Evolutionary conservation across 2,329 filamentous ascomycete genomes (phyloP), one percentile per base, ranked within the genome.

Genomic region (Diaporthe ilicicola): DNA sequence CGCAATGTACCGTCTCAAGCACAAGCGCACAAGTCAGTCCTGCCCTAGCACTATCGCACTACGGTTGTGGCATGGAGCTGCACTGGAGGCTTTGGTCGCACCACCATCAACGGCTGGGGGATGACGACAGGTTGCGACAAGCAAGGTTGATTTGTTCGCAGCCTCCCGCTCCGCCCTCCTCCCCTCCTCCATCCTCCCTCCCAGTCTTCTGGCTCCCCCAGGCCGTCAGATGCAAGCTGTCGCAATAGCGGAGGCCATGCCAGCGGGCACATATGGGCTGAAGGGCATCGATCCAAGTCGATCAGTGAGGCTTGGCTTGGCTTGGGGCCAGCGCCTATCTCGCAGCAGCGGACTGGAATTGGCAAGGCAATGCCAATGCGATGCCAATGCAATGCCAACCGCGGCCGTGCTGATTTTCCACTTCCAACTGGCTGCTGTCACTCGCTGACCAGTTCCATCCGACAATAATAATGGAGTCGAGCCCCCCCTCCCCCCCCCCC

Each of bases 281-380:
- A 62, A 62, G 56, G 56, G n/a, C 44, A 34, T 62, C 56, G 42
- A 48, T 15, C 27, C 56, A 62, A 34, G 42, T 29, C 59, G 27
- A 62, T 62, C 42, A 48, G 27, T 15, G 59, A 50, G 59, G 59
- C 59, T 62, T 62, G 59, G 59, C 59, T 62, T 62, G 59, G 59
- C 59, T 24, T 34, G 42, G 59, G 42, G 39, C 59, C 27, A 37
- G 59, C 59, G 59, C 34, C 54, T 42, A 46, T 44, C 59, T 62
- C 42, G 42, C 59, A 48, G 39, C 59, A 62, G 59, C 27, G 46
- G 42, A 62, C 42, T 48, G 59, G 59, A 62, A 62, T 48, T 62
- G 59, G 59, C 59, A 62, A 62, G 42, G 42, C 59, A 62, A 62
- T 48, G 27, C 59, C 27, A 46, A 34, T 62, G 42, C 42, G 27